Evolutionary conservation across 805 yeast species (phyloP), one percentile per base, ranked within the genome.

Genomic region (Pichia rugopelliculosa): DNA sequence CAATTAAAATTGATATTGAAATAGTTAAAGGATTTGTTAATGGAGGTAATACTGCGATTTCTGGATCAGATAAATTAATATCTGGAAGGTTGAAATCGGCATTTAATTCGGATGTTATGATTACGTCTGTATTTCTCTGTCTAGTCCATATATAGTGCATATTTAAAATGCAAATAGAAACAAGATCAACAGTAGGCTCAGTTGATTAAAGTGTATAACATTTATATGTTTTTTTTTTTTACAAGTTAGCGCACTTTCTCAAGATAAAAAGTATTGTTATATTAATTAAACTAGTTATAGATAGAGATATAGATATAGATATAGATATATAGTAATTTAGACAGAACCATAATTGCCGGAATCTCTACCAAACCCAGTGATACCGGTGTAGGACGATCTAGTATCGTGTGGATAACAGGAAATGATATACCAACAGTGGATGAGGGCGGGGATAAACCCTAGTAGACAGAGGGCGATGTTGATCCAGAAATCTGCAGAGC

Each of bases 371-470:
- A 70, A 70, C 13, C 63, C 40, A 10, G 71, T 67, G 36, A 61
- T 62, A 23, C 71, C 69, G 3, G 45, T 45, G 47, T 61, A 63
- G 1, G 54, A 49, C 6, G 62, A 51, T 5, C 49, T 42, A 6
- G 58, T 44, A n/a, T 65, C 67, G 22, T 64, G 59, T 10, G 95
- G 95, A 59, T 84, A 84, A 56, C 77, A 72, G 47, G 87, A 79
- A 47, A 87, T 85, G 57, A 87, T 82, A 64, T 85, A 87, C 77
- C 87, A 82, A 37, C 83, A 69, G 59, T 87, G 95, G 51, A 87
- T 64, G 34, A 86, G 73, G 11, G 93, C 95, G 0, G 95, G 95
- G 46, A 87, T 59, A 60, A 73, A 81, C 1, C 95, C 93, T 39
- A 87, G 70, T 48, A 77, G 58, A 63, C 88, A 83, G 26, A 87